phyloP scores from a whole-genome alignment of 2,329 filamentous ascomycete species.

The Hypoxylon sp. region DNA sequence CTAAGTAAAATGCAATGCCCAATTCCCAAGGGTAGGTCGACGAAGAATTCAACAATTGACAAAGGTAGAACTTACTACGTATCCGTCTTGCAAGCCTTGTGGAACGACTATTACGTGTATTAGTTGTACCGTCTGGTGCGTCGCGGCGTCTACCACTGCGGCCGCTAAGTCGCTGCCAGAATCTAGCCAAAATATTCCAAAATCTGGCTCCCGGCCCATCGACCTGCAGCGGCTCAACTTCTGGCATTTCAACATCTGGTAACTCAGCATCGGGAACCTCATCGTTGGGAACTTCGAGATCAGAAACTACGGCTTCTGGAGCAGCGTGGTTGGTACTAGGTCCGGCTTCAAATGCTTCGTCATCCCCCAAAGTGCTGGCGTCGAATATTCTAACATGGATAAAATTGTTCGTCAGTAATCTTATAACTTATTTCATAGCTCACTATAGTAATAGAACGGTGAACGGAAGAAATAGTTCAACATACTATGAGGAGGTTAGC shows the following conservation, averaged over 20 bases:
- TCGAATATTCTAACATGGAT: conserved; percentile 9
- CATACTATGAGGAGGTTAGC: conserved; percentile 26
- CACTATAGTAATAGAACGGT: neutral
- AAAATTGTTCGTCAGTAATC: conserved; percentile 14
- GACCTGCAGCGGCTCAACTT: too few relatives aligned
- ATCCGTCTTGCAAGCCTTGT: neutral
- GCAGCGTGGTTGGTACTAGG: too few relatives aligned
- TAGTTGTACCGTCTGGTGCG: neutral
- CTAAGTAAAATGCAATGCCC: neutral
- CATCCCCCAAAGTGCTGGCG: neutral
- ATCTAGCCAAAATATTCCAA: neutral
- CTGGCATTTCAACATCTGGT: too few relatives aligned
- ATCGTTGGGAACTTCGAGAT: too few relatives aligned
- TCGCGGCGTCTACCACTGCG: neutral
- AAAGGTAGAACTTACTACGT: neutral
- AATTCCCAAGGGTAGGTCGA: neutral
- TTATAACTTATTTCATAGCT: neutral
- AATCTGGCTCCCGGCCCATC: too few relatives aligned
- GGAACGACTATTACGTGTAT: neutral
- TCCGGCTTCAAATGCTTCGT: neutral
- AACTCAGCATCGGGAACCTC: too few relatives aligned
- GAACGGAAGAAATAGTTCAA: neutral
- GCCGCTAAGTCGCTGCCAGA: neutral
- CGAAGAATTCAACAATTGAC: neutral
- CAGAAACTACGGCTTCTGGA: too few relatives aligned